A percentile compares a stretch with the other conserved stretches of the same genome.
Evolutionary conservation across 257 asterid genomes (phyloP).

Genomic region (Solanum lycopersicoides): DNA sequence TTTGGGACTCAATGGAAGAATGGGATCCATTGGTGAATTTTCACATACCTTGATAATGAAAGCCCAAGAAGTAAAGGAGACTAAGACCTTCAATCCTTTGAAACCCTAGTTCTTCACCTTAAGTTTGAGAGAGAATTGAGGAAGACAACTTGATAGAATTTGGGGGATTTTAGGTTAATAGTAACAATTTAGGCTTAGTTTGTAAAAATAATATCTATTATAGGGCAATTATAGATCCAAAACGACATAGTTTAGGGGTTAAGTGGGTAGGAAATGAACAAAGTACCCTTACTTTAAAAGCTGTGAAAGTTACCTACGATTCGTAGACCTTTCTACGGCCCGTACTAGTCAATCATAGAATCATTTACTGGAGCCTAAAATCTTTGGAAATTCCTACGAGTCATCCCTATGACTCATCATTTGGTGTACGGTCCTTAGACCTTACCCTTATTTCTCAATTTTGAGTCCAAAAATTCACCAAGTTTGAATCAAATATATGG

Average conservation of each 20-base stretch:
- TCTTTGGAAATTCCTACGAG: neutral
- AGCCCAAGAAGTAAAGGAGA: no score
- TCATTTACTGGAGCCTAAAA: neutral
- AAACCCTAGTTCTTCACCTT: neutral
- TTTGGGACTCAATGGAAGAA: neutral
- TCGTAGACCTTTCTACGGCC: neutral
- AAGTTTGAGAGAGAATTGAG: neutral
- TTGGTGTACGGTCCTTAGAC: neutral
- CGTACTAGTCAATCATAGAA: neutral
- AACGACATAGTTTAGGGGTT: neutral
- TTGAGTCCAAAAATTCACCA: neutral
- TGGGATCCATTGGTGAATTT: neutral
- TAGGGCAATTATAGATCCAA: neutral
- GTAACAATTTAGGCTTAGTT: neutral
- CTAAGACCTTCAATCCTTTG: neutral
- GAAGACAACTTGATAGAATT: neutral
- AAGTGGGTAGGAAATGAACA: neutral
- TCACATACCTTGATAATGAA: no score
- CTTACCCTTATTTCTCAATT: neutral
- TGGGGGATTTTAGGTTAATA: neutral
- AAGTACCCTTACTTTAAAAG: neutral
- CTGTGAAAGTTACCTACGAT: neutral
- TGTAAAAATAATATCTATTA: neutral
- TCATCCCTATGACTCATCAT: neutral
- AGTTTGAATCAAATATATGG: neutral